Conservation (phyloP, 2,329 filamentous ascomycete species). For the Apiospora koreana region DNA sequence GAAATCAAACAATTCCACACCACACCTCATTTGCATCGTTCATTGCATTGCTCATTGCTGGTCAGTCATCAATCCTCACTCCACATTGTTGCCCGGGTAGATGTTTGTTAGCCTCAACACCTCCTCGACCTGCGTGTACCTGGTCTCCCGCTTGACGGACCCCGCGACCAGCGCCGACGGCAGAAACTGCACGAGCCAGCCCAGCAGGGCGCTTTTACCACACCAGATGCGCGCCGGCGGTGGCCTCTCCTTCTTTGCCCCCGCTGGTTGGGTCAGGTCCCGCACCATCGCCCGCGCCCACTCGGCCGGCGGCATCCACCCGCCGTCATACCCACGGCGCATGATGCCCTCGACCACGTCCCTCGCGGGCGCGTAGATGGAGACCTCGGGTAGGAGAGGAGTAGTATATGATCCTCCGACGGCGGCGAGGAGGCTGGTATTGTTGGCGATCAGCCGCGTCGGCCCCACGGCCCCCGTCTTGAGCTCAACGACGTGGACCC, state of each 20-base stretch:
- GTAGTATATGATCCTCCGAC: background rate
- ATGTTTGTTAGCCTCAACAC: background rate
- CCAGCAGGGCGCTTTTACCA: background rate
- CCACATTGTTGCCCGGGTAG: background rate
- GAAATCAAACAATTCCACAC: too few relatives aligned
- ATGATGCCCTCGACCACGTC: background rate
- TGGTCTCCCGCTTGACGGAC: background rate
- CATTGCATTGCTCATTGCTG: too few relatives aligned
- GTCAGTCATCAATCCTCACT: background rate
- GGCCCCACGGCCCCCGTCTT: constrained; percentile 16
- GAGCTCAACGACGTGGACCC: constrained; percentile 29
- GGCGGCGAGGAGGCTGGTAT: background rate
- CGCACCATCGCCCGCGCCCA: background rate
- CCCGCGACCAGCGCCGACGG: background rate
- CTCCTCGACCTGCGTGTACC: constrained; percentile 23
- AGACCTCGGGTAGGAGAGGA: background rate
- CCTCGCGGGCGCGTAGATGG: constrained; percentile 8
- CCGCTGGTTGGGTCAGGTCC: background rate
- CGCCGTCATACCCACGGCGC: background rate
- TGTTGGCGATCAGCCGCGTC: constrained; percentile 14
- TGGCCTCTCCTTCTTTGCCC: background rate
- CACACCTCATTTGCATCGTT: too few relatives aligned
- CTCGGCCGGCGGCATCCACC: background rate
- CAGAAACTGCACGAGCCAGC: background rate
- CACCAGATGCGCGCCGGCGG: background rate